These are phyloP conservation scores for Alternaria sp. DNA, from an alignment of 2,329 filamentous ascomycete species.

Conservation along the genomic window DNA sequence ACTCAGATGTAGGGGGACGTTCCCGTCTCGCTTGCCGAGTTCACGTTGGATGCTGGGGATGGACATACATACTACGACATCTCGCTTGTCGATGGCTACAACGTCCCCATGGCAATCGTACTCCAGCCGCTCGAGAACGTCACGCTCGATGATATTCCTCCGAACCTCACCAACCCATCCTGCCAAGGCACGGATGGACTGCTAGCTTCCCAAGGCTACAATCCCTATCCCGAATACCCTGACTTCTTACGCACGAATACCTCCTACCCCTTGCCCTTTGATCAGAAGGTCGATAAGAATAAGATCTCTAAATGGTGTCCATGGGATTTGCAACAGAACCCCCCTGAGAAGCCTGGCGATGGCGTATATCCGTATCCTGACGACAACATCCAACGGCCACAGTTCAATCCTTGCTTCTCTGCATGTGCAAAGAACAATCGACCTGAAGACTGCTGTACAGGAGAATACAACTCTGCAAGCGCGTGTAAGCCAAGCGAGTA, in stretches of 20 bases:
- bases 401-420: slow-evolving; percentile 80
- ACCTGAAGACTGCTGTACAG: slow-evolving; percentile 78
- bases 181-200: slow-evolving; percentile 78
- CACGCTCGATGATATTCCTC: slow-evolving; percentile 69
- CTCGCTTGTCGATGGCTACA: slow-evolving; percentile 86
- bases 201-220: slow-evolving; percentile 55
- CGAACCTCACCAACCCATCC: slow-evolving; percentile 78
- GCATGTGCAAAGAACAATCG: slow-evolving; percentile 75
- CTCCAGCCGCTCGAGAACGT: slow-evolving; percentile 65
- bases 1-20: slow-evolving; percentile 67
- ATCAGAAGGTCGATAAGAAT: slow-evolving; percentile 65
- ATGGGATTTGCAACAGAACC: slow-evolving; percentile 76
- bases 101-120: slow-evolving; percentile 72
- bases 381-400: slow-evolving; percentile 72
- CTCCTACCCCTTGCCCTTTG: slow-evolving; percentile 73
- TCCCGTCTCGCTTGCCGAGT: slow-evolving; percentile 81
- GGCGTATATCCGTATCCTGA: slow-evolving; percentile 85
- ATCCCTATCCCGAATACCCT: slow-evolving; percentile 62
- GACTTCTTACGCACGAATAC: slow-evolving; percentile 68
- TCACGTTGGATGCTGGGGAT: slow-evolving; percentile 75
- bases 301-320: slow-evolving; percentile 78
- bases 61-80: slow-evolving; percentile 84
- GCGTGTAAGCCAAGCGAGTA: slow-evolving; percentile 74
- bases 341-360: slow-evolving; percentile 74
- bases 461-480: slow-evolving; percentile 69